Evolutionary conservation across 1,284 basidiomycete genomes (phyloP), one percentile per base, ranked within the genome.

Genomic region (Laetiporus sulphureus): DNA sequence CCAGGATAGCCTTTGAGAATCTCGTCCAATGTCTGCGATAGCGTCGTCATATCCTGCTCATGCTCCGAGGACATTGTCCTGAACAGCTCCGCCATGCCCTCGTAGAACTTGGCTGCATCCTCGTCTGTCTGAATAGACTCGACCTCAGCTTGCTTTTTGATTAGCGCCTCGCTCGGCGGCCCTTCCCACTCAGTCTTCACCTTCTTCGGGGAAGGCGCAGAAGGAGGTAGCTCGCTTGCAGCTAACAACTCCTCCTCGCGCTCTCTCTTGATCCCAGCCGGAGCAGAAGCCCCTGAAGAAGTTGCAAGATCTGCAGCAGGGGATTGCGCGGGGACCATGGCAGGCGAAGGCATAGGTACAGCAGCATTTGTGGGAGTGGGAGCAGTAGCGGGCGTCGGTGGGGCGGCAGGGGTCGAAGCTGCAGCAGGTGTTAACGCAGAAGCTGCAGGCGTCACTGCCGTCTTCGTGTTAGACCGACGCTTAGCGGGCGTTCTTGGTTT

Each of bases 121-220:
- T 83, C 81, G 29, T 78, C 75, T 1, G 77, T 76, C 65, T 81
- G 76, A 53, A 79, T 70, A 34, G 67, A 73, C 16, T 80, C 77
- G 4, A 73, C 59, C 33, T 69, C 70, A 44, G 77, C 74, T 18
- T 72, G 64, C 57, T 73, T 76, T 63, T 73, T 76, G 48, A 67
- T 54, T 39, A 75, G 54, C 19, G 63, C 69, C 32, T 82, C 78
- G 47, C 64, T 77, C 7, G 70, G 61, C 30, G 72, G 65, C 13
- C 73, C 73, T 35, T 82, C 80, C 76, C 77, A 83, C 40, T 87
- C 82, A 11, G 70, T 75, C 67, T 79, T 86, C 31, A 62, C 54
- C 38, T 80, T 77, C 63, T 88, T 88, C 15, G 81, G 77, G 3
- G 83, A 78, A 2, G 76, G 76, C 40, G 67, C 61, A 21, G 66